phyloP scores from a whole-genome alignment of 805 yeast species.

The Ogataea paradorogensis region DNA sequence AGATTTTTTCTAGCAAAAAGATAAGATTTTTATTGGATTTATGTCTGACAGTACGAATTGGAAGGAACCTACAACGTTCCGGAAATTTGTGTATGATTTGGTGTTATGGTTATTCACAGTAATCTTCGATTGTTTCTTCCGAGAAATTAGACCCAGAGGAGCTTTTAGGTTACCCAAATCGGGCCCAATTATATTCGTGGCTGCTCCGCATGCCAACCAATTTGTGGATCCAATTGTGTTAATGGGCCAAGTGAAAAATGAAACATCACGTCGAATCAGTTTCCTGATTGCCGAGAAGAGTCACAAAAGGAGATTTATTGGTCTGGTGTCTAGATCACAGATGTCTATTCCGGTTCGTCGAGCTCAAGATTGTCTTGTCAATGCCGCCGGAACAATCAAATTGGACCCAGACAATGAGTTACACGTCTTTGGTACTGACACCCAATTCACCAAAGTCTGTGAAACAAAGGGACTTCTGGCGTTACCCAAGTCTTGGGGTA shows the following conservation, averaged over 20 bases:
- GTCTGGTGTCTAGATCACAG: constrained; percentile 70
- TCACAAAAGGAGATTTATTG: constrained; percentile 54
- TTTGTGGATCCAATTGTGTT: constrained; percentile 74
- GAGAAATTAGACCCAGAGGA: constrained; percentile 73
- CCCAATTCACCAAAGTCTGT: constrained; percentile 64
- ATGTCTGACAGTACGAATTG: constrained; percentile 20
- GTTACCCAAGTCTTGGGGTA: constrained; percentile 75
- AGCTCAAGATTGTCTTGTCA: constrained; percentile 78
- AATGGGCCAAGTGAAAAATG: constrained; percentile 69
- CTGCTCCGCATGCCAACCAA: constrained; percentile 86
- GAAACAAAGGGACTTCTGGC: constrained; percentile 66
- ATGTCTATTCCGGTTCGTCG: constrained; percentile 88
- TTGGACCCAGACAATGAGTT: constrained; percentile 45
- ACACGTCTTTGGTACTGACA: constrained; percentile 59
- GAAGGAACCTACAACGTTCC: constrained; percentile 37
- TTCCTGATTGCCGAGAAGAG: constrained; percentile 55
- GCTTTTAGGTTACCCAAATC: constrained; percentile 57
- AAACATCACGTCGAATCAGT: constrained; percentile 46
- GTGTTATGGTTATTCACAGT: constrained; percentile 46
- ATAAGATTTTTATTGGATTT: background rate
- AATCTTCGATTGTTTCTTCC: constrained; percentile 59
- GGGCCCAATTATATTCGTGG: constrained; percentile 74
- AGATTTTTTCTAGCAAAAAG: constrained; percentile 5
- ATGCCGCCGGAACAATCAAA: constrained; percentile 64
- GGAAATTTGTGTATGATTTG: constrained; percentile 48